These are phyloP conservation scores for Huiozyma naganishii DNA, from an alignment of 805 yeast genomes.

Conservation along the genomic window DNA sequence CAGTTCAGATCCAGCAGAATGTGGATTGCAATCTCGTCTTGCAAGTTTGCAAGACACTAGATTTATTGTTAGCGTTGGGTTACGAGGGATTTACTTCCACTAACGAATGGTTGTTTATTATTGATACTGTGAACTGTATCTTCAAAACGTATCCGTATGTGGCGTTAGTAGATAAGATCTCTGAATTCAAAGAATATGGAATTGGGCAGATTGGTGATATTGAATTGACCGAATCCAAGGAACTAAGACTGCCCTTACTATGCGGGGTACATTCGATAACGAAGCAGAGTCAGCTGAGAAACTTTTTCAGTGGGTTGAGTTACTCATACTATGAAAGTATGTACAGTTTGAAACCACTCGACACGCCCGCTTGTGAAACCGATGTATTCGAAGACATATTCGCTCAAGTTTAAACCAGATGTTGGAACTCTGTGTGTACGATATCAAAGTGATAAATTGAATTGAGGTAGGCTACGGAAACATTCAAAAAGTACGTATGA, in stretches of 20 bases:
- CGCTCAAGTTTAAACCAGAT: background rate
- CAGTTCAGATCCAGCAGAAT: constrained; percentile 19
- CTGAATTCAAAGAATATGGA: constrained; percentile 29
- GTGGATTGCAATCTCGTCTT: constrained; percentile 29
- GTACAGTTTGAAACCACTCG: constrained; percentile 39
- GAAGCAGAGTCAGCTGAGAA: constrained; percentile 17
- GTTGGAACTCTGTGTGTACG: background rate
- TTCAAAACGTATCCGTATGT: constrained; percentile 29
- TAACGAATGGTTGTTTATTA: constrained; percentile 77
- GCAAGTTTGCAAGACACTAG: constrained; percentile 68
- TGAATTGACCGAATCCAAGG: constrained; percentile 12
- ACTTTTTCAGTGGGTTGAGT: constrained; percentile 21
- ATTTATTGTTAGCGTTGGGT: constrained; percentile 54
- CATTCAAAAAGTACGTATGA: too few species aligned
- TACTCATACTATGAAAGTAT: constrained; percentile 32
- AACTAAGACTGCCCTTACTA: constrained; percentile 21
- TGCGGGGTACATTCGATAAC: constrained; percentile 16
- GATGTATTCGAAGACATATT: constrained; percentile 56
- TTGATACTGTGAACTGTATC: constrained; percentile 53
- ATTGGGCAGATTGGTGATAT: constrained; percentile 23
- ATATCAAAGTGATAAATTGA: background rate
- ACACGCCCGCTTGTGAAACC: constrained; percentile 36
- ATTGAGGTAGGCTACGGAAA: background rate
- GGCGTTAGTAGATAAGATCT: constrained; percentile 38
- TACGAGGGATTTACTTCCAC: constrained; percentile 65